These are phyloP conservation scores for Lactarius tabidus DNA, from an alignment of 768 basidiomycete species.

Conservation along the genomic window DNA sequence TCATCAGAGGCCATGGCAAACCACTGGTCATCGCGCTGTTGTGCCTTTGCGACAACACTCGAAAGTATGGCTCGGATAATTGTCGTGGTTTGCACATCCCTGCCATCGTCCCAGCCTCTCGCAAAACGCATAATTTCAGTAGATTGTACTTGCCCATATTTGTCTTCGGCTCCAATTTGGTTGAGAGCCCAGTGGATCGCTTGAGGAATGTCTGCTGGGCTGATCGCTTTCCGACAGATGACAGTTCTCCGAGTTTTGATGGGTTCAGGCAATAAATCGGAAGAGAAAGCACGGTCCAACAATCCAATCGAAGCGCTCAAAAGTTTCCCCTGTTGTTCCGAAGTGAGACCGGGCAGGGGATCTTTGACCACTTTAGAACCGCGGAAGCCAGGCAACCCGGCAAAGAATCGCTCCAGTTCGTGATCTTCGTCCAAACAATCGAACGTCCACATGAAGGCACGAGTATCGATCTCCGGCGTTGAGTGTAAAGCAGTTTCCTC, in stretches of 20 bases:
- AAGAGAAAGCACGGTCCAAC: neutral
- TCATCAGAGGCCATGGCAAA: neutral
- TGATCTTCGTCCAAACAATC: neutral
- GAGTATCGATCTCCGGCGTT: neutral
- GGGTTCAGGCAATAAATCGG: neutral
- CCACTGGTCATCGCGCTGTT: neutral
- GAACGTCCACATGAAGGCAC: neutral
- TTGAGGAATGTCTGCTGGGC: neutral
- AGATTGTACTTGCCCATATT: neutral
- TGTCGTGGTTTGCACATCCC: neutral
- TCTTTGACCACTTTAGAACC: neutral
- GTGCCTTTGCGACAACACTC: neutral
- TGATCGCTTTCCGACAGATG: neutral
- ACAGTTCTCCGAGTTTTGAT: neutral
- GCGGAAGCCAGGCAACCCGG: neutral
- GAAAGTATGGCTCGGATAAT: neutral
- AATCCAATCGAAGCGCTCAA: neutral
- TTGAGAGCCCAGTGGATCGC: neutral
- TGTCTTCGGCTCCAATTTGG: neutral
- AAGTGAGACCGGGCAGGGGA: neutral
- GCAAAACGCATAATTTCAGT: neutral
- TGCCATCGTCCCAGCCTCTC: neutral
- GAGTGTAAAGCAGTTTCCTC: neutral
- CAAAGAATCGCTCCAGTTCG: neutral
- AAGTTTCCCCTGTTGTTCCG: neutral